A percentile compares a stretch with the other conserved stretches of the same genome.
phyloP scores from a whole-genome alignment of 108 stramenopile species.

The Fragilariopsis cylindrus region DNA sequence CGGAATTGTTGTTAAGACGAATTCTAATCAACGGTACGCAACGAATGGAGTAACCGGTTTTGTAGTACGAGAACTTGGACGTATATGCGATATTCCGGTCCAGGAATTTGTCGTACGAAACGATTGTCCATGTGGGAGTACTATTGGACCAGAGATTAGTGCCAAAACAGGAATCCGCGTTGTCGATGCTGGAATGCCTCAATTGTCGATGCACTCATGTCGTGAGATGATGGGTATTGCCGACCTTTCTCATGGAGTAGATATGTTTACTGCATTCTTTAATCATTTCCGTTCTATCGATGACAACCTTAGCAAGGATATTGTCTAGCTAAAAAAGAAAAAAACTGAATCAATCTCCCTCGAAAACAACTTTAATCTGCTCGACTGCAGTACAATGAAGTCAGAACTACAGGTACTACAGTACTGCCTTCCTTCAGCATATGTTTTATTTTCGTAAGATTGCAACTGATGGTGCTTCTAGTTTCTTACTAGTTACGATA shows the following conservation, averaged over 20 bases:
- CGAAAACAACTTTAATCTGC: too few species aligned
- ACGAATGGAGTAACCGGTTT: conserved; percentile 91
- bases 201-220: conserved; percentile 89
- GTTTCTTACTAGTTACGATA: too few species aligned
- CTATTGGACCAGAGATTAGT: conserved; percentile 90
- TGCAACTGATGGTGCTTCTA: too few species aligned
- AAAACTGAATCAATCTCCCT: not conserved
- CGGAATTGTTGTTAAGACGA: conserved; percentile 93
- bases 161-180: conserved; percentile 87
- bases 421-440: too few species aligned
- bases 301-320: conserved; percentile 38
- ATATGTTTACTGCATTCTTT: conserved; percentile 74
- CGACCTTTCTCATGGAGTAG: conserved; percentile 71
- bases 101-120: conserved; percentile 71
- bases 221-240: conserved; percentile 87
- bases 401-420: too few species aligned
- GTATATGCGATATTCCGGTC: conserved; percentile 56
- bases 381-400: too few species aligned
- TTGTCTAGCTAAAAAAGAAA: not conserved
- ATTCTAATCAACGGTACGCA: conserved; percentile 90
- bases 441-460: too few species aligned
- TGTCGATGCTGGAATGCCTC: conserved; percentile 95
- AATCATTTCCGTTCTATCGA: conserved; percentile 70
- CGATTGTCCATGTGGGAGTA: conserved; percentile 91
- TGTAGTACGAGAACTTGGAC: conserved; percentile 81